A percentile compares a stretch with the other conserved stretches of the same genome.
phyloP scores from a whole-genome alignment of 2,329 filamentous ascomycete genomes.

The Rhynchosporium graminicola region DNA sequence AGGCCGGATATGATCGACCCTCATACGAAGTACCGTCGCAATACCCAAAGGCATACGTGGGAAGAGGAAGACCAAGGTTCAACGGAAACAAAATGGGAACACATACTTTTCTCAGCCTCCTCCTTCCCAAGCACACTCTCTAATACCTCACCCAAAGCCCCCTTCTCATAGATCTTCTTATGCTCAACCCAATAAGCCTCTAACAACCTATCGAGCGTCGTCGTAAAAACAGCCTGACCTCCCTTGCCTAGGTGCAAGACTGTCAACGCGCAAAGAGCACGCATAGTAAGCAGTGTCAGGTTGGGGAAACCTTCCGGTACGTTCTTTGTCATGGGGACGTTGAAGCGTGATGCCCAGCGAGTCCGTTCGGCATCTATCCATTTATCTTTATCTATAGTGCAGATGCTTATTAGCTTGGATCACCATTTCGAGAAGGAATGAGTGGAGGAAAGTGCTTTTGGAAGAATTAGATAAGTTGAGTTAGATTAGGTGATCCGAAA shows the following conservation, averaged over 20 bases:
- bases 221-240: slow-evolving; percentile 25
- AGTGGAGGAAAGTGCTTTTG: background rate
- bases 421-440: background rate
- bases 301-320: slow-evolving; percentile 54
- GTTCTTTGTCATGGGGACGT: slow-evolving; percentile 51
- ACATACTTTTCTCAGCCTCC: slow-evolving; percentile 44
- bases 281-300: slow-evolving; percentile 52
- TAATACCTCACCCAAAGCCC: slow-evolving; percentile 42
- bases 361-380: slow-evolving; percentile 56
- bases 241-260: slow-evolving; percentile 26
- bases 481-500: background rate
- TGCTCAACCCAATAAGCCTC: slow-evolving; percentile 33
- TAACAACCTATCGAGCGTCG: slow-evolving; percentile 32
- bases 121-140: slow-evolving; percentile 47
- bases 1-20: no score
- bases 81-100: background rate
- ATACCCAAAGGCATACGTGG: background rate
- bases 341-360: slow-evolving; percentile 55
- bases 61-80: background rate
- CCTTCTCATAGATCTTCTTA: slow-evolving; percentile 31
- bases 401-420: background rate
- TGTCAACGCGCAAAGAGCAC: slow-evolving; percentile 52
- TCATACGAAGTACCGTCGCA: no score
- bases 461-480: background rate
- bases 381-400: slow-evolving; percentile 55